phyloP scores from a whole-genome alignment of 75 land plant species.

The Pinus taeda region DNA sequence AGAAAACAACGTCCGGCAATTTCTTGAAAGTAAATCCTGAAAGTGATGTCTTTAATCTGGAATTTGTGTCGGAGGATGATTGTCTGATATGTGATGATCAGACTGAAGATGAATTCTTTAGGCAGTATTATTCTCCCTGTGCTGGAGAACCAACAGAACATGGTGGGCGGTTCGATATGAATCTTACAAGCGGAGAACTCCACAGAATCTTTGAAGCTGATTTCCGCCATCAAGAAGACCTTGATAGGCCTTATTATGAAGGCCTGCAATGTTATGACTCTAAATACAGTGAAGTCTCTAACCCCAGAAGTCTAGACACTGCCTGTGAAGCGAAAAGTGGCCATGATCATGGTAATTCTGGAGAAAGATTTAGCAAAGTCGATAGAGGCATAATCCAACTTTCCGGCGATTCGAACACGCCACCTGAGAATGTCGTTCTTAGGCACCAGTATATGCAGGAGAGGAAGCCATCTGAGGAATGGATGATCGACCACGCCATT shows the following conservation, averaged over 20 bases:
- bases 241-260: too few relatives aligned
- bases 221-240: background rate
- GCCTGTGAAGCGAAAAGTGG: background rate
- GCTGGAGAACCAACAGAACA: background rate
- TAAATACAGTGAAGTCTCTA: background rate
- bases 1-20: background rate
- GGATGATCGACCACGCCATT: constrained; percentile 31
- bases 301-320: background rate
- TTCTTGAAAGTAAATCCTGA: background rate
- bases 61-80: background rate
- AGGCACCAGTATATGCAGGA: constrained; percentile 12
- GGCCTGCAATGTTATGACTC: too few relatives aligned
- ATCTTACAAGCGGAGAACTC: background rate
- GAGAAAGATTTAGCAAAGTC: background rate
- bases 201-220: background rate
- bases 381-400: background rate
- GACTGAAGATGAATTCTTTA: constrained; percentile 4
- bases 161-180: background rate
- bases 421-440: constrained; percentile 9
- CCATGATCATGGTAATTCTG: background rate
- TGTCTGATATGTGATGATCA: background rate
- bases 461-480: constrained; percentile 28
- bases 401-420: background rate
- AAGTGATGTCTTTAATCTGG: background rate
- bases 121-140: background rate